Evolutionary conservation across 441 rosid species (phyloP), one percentile per base, ranked within the genome.

Genomic region (Eutrema salsugineum): DNA sequence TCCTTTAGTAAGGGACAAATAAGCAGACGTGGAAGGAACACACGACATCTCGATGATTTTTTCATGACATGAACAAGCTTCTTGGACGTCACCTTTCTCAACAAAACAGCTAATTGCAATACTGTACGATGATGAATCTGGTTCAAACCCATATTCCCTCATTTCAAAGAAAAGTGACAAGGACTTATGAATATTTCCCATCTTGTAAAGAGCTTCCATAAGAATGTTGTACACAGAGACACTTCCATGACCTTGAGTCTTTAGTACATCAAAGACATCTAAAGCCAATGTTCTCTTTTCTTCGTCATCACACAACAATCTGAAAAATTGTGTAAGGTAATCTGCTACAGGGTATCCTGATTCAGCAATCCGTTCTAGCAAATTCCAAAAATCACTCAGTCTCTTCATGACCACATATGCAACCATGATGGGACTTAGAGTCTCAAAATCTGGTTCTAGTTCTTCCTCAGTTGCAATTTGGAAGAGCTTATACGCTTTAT

Each of bases 401-500:
- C 80, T 85, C 75, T 80, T 69, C 83, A 53, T 80, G 82, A 81
- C 84, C 9, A 87, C 92, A 73, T 84, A 90, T 40, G 83, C 81
- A 39, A 85, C 77, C 79, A 94, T 61, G 73, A 94, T 84, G 12
- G 96, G 91, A 78, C 79, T 87, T 66, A 90, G 74, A 0, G 97
- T 91, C 51, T 61, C 69, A 65, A 85, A 83, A 66, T 87, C 89
- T 3, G 93, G 97, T 55, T 82, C 89, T 19, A 90, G 84, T 53
- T 84, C 94, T 70, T 94, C 97, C 67, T 83, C 81, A 59, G 79
- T 77, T 1, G 82, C 66, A 67, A 83, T 72, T 16, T 78, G 81
- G 43, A 91, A 84, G 68, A 90, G 88, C 83, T 84, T 87, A 70
- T 76, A 80, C 16, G 97, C 97, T 77, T 88, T 90, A 76, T 90